Evolutionary conservation across 306 rosid species (phyloP).

Genomic region (Cucurbita argyrosperma): DNA sequence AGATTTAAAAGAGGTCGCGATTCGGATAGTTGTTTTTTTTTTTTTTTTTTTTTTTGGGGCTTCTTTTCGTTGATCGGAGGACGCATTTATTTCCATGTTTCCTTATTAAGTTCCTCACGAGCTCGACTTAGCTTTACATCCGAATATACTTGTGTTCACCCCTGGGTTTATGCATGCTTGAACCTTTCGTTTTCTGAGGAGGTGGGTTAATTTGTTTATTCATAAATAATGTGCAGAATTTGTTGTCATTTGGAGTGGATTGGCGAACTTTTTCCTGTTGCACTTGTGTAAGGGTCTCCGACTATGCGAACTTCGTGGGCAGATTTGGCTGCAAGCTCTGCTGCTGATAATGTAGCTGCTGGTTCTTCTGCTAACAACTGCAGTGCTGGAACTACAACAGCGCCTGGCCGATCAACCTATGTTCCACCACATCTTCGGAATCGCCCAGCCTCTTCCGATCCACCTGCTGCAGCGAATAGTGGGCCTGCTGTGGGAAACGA

Average conservation of each 20-base stretch:
- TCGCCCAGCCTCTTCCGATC: constrained; percentile 30
- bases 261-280: not conserved
- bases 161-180: not conserved
- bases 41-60: not conserved
- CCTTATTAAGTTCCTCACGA: not conserved
- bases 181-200: not conserved
- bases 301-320: constrained; percentile 88
- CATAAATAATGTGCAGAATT: not conserved
- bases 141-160: not conserved
- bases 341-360: constrained; percentile 45
- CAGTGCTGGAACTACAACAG: constrained; percentile 14
- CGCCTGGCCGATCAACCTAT: constrained; percentile 34
- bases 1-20: not conserved
- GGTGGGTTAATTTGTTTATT: not conserved
- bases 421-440: constrained; percentile 85
- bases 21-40: not conserved
- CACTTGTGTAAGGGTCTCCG: constrained; percentile 15
- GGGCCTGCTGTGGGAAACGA: constrained; percentile 23
- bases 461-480: constrained; percentile 27
- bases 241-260: not conserved
- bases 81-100: not conserved
- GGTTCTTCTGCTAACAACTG: constrained; percentile 28
- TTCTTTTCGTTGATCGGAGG: not conserved
- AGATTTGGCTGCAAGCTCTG: constrained; percentile 78
- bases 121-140: not conserved